Evolutionary conservation across 495 filamentous ascomycete species (phyloP), one percentile per base, ranked within the genome.

Genomic region (Glarea lozoyensis): DNA sequence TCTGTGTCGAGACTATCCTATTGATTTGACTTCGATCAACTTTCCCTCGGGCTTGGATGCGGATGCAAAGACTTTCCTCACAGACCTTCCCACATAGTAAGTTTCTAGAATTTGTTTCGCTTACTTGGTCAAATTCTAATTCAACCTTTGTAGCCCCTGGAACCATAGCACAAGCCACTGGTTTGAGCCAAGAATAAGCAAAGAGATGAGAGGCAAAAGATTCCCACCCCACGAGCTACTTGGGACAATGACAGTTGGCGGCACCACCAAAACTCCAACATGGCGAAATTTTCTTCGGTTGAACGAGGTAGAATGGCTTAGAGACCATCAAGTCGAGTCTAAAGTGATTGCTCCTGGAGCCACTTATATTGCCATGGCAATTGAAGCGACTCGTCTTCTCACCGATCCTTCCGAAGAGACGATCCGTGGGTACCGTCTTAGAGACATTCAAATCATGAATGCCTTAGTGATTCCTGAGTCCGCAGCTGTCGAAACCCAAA

Each of bases 21-120:
- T 3, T 60, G 61, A 42, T 55, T 67, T 36, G 55, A 64, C 24
- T 65, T 63, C 29, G 65, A 72, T 1, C 61, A 68, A 37, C 67
- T 16, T 35, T 35, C 9, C 10, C 17, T 15, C 32, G 9, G 17
- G 7, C 32, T 5, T 5, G 6, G 32, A 6, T 35, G 32, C 17
- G 10, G 17, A 10, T 10, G 15, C 7, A 11, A 6, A 9, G 32
- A 16, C 17, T 10, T 9, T 16, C 22, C 18, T 33, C 43, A 4
- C 18, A 4, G 53, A 65, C 35, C 54, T 68, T 1, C 59, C 61
- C 1, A 33, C 15, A 6, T 68, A 66, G n/a, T n/a, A n/a, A n/a
- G n/a, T n/a, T n/a, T n/a, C n/a, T n/a, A n/a, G n/a, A n/a, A n/a
- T n/a, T n/a, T n/a, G n/a, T n/a, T n/a, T n/a, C n/a, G n/a, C n/a